These are phyloP conservation scores for Tuber indicum DNA, from an alignment of 495 filamentous ascomycete genomes.

Conservation along the genomic window DNA sequence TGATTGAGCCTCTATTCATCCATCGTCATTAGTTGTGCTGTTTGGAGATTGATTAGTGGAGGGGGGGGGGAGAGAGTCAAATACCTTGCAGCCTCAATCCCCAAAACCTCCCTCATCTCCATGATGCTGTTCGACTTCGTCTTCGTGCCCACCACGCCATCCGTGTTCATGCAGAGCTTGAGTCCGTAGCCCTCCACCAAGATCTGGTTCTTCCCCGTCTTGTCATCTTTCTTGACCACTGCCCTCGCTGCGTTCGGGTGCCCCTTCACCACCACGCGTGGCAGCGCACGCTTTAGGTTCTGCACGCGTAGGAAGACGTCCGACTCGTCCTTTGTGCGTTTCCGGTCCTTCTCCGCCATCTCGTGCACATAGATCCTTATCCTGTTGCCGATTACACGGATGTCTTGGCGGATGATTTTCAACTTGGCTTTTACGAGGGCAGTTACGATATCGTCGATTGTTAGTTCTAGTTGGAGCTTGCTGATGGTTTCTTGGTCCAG, in stretches of 20 bases:
- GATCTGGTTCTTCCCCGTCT: slow-evolving; percentile 59
- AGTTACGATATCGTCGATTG: slow-evolving; percentile 57
- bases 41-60: background rate
- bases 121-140: slow-evolving; percentile 80
- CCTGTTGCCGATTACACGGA: slow-evolving; percentile 48
- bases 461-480: slow-evolving; percentile 70
- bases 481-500: slow-evolving; percentile 71
- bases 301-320: slow-evolving; percentile 78
- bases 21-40: background rate
- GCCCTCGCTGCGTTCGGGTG: slow-evolving; percentile 79
- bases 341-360: slow-evolving; percentile 35
- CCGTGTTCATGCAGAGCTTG: slow-evolving; percentile 79
- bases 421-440: slow-evolving; percentile 74
- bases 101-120: slow-evolving; percentile 85
- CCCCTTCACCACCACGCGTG: slow-evolving; percentile 71
- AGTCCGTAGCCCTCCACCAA: slow-evolving; percentile 94
- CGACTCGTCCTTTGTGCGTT: slow-evolving; percentile 46
- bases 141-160: slow-evolving; percentile 68
- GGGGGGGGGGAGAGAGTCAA: background rate
- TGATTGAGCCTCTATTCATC: slow-evolving; percentile 36
- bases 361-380: slow-evolving; percentile 52
- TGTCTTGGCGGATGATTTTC: slow-evolving; percentile 54
- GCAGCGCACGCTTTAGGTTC: slow-evolving; percentile 72
- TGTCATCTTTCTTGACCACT: slow-evolving; percentile 65
- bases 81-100: slow-evolving; percentile 77